A percentile compares a stretch with the other conserved stretches of the same genome.
Evolutionary conservation across 2,329 filamentous ascomycete genomes (phyloP).

Genomic region (Hypoxylon sp.): DNA sequence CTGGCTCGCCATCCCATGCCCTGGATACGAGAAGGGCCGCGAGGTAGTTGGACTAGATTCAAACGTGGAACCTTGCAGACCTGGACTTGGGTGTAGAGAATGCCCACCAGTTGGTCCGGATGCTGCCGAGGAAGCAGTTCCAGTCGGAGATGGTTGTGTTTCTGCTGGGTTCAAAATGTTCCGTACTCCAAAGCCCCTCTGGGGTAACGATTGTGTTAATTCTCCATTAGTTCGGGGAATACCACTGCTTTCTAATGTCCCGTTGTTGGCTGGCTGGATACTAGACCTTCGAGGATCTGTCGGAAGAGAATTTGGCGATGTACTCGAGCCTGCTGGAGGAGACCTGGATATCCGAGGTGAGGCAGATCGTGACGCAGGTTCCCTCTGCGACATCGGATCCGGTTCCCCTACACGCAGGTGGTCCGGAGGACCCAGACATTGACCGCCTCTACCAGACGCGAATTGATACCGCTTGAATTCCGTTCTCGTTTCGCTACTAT

Average conservation of each 20-base stretch:
- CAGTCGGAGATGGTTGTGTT: conserved; percentile 47
- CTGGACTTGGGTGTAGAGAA: conserved; percentile 38
- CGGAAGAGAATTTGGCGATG: conserved; percentile 52
- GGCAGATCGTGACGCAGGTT: conserved; percentile 69
- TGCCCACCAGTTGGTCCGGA: conserved; percentile 38
- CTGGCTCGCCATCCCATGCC: conserved; percentile 43
- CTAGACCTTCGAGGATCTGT: conserved; percentile 53
- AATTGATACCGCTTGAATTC: conserved; percentile 52
- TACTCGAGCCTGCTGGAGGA: conserved; percentile 57
- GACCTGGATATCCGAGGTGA: conserved; percentile 66
- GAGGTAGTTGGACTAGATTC: conserved; percentile 49
- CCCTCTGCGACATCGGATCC: conserved; percentile 76
- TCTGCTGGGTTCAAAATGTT: conserved; percentile 63
- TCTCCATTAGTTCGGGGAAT: conserved; percentile 53
- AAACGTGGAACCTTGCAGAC: conserved; percentile 41
- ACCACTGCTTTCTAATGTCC: conserved; percentile 51
- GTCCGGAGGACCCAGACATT: conserved; percentile 71
- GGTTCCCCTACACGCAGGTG: conserved; percentile 69
- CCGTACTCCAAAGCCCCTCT: conserved; percentile 59
- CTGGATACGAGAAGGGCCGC: conserved; percentile 46
- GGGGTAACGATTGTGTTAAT: conserved; percentile 51
- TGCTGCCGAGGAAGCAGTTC: conserved; percentile 43
- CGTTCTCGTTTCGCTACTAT: conserved; percentile 47
- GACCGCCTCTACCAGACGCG: conserved; percentile 59
- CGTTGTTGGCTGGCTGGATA: conserved; percentile 50